Evolutionary conservation across 1,284 basidiomycete species (phyloP), one percentile per base, ranked within the genome.

Genomic region (Bjerkandera adusta): DNA sequence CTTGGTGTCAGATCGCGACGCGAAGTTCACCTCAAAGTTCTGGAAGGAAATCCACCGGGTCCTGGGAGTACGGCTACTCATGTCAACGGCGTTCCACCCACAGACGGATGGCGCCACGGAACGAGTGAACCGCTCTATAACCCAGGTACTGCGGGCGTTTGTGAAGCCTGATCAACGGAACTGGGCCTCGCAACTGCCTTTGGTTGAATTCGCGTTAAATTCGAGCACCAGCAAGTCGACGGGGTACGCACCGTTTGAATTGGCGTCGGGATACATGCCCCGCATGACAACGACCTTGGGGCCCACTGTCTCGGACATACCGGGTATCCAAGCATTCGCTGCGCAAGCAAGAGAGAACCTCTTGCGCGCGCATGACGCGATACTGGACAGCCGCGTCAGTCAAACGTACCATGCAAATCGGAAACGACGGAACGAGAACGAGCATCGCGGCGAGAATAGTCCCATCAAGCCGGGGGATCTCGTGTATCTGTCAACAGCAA

Each of bases 21-120:
- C 61, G 0, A 49, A 68, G 10, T 79, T 77, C 49, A 76, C 70
- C 0, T 59, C 64, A 25, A 45, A 43, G n/a, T 69, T 77, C 51
- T 79, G 75, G 75, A 58, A 52, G 10, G 43, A 63, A 3, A 39
- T 76, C 0, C 57, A 71, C 41, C 20, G 52, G n/a, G 50, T 72
- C 1, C 50, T 71, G 1, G 64, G 68, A 0, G 60, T 60, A 1
- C 55, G 68, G 32, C 57, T 75, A 0, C 38, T 54, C 0, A 64
- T 77, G 63, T 75, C 69, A 0, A 68, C 67, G 3, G 55, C 70
- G 0, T 78, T 68, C 41, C 75, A 77, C 47, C 75, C 73, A 15
- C 43, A 45, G 21, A 45, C 43, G 15, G 71, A 75, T 45, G 70
- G 71, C 0, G 48, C 62, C 0, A 72, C 68, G 0, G 70, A 75